Evolutionary conservation across 2,329 filamentous ascomycete genomes (phyloP), one percentile per base, ranked within the genome.

Genomic region (Penicillium sp.): DNA sequence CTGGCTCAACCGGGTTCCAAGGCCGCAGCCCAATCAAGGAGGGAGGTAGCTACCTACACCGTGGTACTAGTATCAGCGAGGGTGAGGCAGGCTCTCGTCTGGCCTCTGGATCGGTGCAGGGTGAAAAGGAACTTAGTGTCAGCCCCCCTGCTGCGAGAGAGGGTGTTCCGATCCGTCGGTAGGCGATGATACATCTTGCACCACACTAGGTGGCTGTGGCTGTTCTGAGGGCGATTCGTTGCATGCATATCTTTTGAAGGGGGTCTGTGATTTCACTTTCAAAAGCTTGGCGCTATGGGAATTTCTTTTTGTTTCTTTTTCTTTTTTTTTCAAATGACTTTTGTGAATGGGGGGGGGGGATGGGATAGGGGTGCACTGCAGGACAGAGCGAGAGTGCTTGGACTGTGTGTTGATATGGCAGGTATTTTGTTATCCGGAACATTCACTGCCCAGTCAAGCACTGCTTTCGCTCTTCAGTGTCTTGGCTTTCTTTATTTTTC

Each of bases 11-110:
- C 41, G 73, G 75, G 7, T 74, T 73, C 61, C 83, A 86, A 65
- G 83, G 85, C 60, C 87, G 89, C 61, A 94, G 90, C 73, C 92
- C 93, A 2, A 85, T 94, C 68, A 97, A 96, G 79, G 93, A 97
- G 80, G 87, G 86, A 75, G 51, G 51, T 41, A 95, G 89, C 78
- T 91, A 91, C 73, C 79, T 96, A 71, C 87, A 96, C 73, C 84
- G 90, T 62, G 90, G 92, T 76, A 91, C 90, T 7, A 95, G 87
- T 71, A 85, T 82, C 11, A 82, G 84, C 55, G 78, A 79, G 38
- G 65, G 65, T 38, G 74, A 74, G 11, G 44, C 44, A 27, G 54
- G 54, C 9, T 60, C 62, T n/a, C 33, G 59, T 19, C 44, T 49
- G 11, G 58, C 89, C 56, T 79, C 86, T 60, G 71, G 11, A 19